These are phyloP conservation scores for Gyromitra esculenta DNA, from an alignment of 2,329 filamentous ascomycete genomes.

Conservation along the genomic window DNA sequence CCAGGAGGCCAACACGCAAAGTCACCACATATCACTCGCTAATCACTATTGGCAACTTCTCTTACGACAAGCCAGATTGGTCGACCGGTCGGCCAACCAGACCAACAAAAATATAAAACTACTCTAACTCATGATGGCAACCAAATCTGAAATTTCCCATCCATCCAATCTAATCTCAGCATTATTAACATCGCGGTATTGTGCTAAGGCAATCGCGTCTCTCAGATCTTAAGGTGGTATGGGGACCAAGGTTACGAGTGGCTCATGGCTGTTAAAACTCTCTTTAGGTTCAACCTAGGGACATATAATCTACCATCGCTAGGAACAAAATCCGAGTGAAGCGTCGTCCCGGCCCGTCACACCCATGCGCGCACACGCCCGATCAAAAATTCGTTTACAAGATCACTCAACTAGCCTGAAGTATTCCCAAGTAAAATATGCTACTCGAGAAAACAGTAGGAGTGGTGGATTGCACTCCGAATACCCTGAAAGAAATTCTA, in stretches of 20 bases:
- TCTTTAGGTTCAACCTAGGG: neutral
- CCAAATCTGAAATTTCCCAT: neutral
- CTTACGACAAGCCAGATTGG: slow-evolving; percentile 9
- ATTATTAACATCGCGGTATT: neutral
- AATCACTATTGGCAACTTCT: slow-evolving; percentile 2
- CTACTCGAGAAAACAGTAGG: neutral
- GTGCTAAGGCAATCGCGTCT: neutral
- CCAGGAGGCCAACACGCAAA: neutral
- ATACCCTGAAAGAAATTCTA: neutral
- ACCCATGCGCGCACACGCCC: neutral
- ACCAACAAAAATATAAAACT: slow-evolving; percentile 8
- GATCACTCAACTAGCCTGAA: neutral
- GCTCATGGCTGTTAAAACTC: neutral
- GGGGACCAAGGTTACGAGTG: neutral
- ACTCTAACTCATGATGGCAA: neutral
- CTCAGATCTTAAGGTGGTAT: slow-evolving; percentile 3
- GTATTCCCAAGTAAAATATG: neutral
- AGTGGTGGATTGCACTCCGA: neutral
- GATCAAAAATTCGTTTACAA: neutral
- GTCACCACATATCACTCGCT: slow-evolving; percentile 23
- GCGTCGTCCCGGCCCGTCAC: neutral
- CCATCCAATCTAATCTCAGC: neutral
- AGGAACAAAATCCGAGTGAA: neutral
- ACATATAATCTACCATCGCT: neutral
- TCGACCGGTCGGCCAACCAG: slow-evolving; percentile 2